Base-by-base conservation (phyloP, 228 moss, liverwort and hornwort genomes). In the Sphagnum fallax region DNA sequence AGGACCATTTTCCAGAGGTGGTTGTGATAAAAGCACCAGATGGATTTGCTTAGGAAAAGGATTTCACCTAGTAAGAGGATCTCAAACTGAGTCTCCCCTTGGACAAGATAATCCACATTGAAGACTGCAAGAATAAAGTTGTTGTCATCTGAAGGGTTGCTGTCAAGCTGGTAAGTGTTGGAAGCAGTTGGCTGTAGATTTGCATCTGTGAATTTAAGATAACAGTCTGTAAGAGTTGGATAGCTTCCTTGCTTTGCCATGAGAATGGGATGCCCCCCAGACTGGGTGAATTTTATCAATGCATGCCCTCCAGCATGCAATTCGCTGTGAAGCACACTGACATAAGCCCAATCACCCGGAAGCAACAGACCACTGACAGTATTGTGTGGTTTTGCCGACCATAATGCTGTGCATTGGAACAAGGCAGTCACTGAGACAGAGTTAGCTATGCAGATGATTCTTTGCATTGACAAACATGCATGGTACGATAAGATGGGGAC, bases 121-220 rank as follows among this genome's bases (percentile, higher is more conserved):
- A 86, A 86, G 50, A 86, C 69, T 49, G 73, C 86, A 1, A 86
- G 78, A 63, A 86, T 86, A 63, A 81, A 16, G n/a, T 65, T 64
- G 59, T 61, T 68, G 50, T 60, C 64, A 63, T 15, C 63, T 67
- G 83, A 63, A 9, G 76, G 70, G 47, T 61, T 32, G 6, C 77
- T 73, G 49, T 67, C 74, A n/a, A 86, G 70, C 6, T 49, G 74
- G 67, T 83, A 83, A 8, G 67, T 70, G n/a, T 64, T 73, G 4
- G 80, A 75, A 0, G 79, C 70, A 6, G 83, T 80, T 5, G 80
- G 68, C 48, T 15, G 65, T 53, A 83, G 50, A 50, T 58, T 80
- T 49, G 74, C 67, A 69, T 82, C 80, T 8, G 86, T 76, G 69
- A 80, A 86, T 47, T 76, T 82, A 72, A 83, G 32, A 53, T 60